phyloP scores from a whole-genome alignment of 2,329 filamentous ascomycete genomes.

The Monilinia fructigena region DNA sequence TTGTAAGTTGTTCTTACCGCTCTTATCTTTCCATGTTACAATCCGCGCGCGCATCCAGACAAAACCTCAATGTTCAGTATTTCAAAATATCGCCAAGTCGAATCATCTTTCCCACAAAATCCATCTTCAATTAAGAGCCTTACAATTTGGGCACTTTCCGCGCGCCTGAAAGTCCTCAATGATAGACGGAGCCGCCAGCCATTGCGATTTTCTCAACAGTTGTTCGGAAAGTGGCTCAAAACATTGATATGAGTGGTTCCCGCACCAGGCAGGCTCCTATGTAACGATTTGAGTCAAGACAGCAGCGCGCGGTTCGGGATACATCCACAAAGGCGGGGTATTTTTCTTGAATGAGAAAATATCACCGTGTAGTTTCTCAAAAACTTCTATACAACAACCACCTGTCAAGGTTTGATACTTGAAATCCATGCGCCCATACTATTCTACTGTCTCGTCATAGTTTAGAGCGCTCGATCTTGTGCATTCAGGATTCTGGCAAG shows the following conservation, averaged over 20 bases:
- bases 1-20: conserved; percentile 15
- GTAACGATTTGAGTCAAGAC: conserved; percentile 8
- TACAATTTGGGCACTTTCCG: conserved; percentile 29
- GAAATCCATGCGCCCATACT: not conserved
- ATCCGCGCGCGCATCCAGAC: conserved; percentile 10
- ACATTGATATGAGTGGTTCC: conserved; percentile 34
- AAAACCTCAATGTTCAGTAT: not conserved
- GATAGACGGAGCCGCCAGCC: conserved; percentile 32
- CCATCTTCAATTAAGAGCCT: conserved; percentile 23
- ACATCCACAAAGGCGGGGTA: not conserved
- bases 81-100: conserved; percentile 9
- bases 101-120: conserved; percentile 12
- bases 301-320: conserved; percentile 19
- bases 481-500: not conserved
- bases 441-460: too few species aligned
- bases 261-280: conserved; percentile 17
- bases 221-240: conserved; percentile 34
- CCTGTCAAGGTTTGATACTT: not conserved
- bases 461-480: not conserved
- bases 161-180: conserved; percentile 30
- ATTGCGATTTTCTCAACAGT: conserved; percentile 25
- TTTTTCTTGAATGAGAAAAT: conserved; percentile 9
- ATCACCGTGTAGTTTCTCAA: conserved; percentile 14
- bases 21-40: not conserved
- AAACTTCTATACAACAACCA: conserved; percentile 13